These are phyloP conservation scores for Periconia digitata DNA, from an alignment of 2,329 filamentous ascomycete species.

Conservation along the genomic window DNA sequence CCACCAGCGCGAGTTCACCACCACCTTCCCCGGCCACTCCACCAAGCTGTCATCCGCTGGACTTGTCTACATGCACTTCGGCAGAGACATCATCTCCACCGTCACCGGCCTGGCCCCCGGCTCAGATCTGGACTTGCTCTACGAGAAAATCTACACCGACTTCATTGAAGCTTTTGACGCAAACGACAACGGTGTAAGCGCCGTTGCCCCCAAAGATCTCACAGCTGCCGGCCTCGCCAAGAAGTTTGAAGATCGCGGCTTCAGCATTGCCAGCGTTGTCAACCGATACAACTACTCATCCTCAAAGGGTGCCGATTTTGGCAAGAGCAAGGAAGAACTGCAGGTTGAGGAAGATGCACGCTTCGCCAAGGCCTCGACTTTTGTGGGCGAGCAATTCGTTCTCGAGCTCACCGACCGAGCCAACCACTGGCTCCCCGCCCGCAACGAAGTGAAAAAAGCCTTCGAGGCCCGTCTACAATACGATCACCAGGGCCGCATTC, in stretches of 20 bases:
- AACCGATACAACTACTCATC: conserved; percentile 76
- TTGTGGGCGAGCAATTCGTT: conserved; percentile 88
- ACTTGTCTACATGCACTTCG: conserved; percentile 94
- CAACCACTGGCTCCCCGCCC: conserved; percentile 82
- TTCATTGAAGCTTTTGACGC: conserved; percentile 97
- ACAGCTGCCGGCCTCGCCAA: conserved; percentile 73
- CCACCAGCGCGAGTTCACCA: conserved; percentile 88
- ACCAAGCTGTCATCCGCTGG: conserved; percentile 95
- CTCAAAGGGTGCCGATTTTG: conserved; percentile 48
- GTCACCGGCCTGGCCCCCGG: conserved; percentile 62
- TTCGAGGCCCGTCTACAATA: conserved; percentile 69
- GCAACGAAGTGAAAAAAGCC: conserved; percentile 73
- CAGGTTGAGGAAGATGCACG: conserved; percentile 78
- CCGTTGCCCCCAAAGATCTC: conserved; percentile 73
- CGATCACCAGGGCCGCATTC: conserved; percentile 74
- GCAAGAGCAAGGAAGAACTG: conserved; percentile 41
- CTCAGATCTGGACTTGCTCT: conserved; percentile 72
- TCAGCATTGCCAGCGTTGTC: conserved; percentile 83
- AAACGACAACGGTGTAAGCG: conserved; percentile 92
- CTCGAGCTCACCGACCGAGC: conserved; percentile 76
- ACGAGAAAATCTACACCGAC: conserved; percentile 85
- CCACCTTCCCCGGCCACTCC: conserved; percentile 77
- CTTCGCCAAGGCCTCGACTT: conserved; percentile 74
- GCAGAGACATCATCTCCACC: conserved; percentile 75
- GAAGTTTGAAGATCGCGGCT: conserved; percentile 79